Evolutionary conservation across 2,329 filamentous ascomycete species (phyloP), one percentile per base, ranked within the genome.

Genomic region (Hypocrella siamensis): DNA sequence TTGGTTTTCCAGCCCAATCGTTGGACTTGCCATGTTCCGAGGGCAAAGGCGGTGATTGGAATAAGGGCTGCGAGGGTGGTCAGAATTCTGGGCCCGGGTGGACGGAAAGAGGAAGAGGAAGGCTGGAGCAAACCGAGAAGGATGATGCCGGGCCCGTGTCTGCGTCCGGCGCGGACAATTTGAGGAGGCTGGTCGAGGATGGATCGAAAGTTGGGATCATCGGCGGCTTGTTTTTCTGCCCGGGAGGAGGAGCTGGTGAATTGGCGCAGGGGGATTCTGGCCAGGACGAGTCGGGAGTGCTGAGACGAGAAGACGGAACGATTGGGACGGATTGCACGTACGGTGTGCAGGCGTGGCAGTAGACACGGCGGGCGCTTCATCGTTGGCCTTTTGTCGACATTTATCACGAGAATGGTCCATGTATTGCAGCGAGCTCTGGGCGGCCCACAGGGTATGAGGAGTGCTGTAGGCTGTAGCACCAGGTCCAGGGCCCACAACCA

Each of bases 1-100:
- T 93, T 80, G 4, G 84, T 85, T 54, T 98, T 98, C 86, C 88
- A 93, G 36, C 77, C 74, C 2, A 98, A 70, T 9, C 90, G 79
- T 53, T 93, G 75, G 33, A 98, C 81, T 53, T 98, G 90, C 90
- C 90, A 98, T 40, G 83, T 83, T 19, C 90, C 90, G 12, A 98
- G 75, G 33, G 66, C 63, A 54, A 98, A 93, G 9, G 90, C 84
- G 1, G 86, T 94, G 37, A 93, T 57, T 30, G 90, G 90, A 46
- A 98, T 96, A 32, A 93, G 58, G 26, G 83, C 82, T 65, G 44
- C 12, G 17, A 4, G 32, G 35, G 25, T 7, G 25, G 25, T 11
- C 14, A 15, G 9, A 6, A 7, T 15, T 27, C 7, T 11, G 9
- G 25, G 25, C 7, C 3, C 3, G 14, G 25, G 10, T 8, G 14